Percentiles rank a stretch among this genome's conserved stretches.
phyloP scores from a whole-genome alignment of 2,329 filamentous ascomycete genomes.

The Hypoxylon sp. region DNA sequence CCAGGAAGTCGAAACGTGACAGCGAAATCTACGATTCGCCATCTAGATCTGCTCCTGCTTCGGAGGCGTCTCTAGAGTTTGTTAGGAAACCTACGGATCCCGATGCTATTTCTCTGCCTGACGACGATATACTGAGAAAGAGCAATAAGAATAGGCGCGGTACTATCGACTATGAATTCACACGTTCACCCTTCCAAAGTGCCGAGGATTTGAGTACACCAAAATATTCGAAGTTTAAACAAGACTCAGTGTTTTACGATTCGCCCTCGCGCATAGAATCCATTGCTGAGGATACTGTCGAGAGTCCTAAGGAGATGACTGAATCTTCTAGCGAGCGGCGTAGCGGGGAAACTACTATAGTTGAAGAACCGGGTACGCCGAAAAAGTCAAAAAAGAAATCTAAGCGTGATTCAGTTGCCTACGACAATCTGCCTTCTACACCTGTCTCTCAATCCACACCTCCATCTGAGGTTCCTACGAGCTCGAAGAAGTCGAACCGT shows the following conservation, averaged over 20 bases:
- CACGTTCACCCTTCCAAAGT: constrained; percentile 43
- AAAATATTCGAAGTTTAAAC: constrained; percentile 54
- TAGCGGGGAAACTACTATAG: constrained; percentile 47
- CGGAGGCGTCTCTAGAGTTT: constrained; percentile 36
- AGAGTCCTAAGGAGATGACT: constrained; percentile 61
- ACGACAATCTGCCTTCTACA: constrained; percentile 48
- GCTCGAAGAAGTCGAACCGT: constrained; percentile 54
- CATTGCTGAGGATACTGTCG: constrained; percentile 57
- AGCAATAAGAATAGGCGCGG: constrained; percentile 53
- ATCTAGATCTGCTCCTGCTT: constrained; percentile 29
- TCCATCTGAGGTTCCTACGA: constrained; percentile 58
- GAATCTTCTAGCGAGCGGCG: constrained; percentile 53
- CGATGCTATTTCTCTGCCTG: constrained; percentile 19
- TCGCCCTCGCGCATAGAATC: constrained; percentile 47
- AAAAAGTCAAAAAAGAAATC: constrained; percentile 57
- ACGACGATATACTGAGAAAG: constrained; percentile 52
- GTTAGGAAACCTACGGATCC: constrained; percentile 11
- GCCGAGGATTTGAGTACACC: constrained; percentile 53
- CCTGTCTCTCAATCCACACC: constrained; percentile 55
- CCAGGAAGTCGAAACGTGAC: constrained; percentile 62
- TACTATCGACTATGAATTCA: constrained; percentile 45
- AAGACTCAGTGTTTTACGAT: constrained; percentile 53
- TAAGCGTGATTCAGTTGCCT: constrained; percentile 48
- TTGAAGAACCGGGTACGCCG: constrained; percentile 58
- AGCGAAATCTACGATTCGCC: constrained; percentile 28